Base-by-base conservation (phyloP, 2,329 filamentous ascomycete species). In the Trichoderma pleuroti region DNA sequence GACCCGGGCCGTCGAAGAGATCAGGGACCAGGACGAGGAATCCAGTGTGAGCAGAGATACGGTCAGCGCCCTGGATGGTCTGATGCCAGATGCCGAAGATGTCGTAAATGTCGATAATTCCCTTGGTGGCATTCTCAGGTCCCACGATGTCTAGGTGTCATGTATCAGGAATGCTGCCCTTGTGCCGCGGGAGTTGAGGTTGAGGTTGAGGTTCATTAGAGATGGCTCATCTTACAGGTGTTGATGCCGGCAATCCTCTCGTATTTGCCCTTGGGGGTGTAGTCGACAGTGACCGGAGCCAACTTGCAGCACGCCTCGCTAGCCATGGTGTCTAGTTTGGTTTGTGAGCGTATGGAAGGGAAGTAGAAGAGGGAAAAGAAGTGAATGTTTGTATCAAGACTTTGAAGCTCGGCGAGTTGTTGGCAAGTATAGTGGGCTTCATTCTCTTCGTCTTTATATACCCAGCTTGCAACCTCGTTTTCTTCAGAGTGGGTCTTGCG, bases 51-150 rank as follows among this genome's bases (percentile, higher is more conserved):
- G 77, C 74, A 0, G 83, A 78, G 3, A 86, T 78, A 9, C 82
- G 78, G 75, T 86, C 85, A 1, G 83, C 84, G 30, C 84, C 85
- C 73, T 85, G 84, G 7, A 84, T 75, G 4, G 82, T 85, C 74
- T 86, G 85, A 9, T 79, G 77, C 60, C 80, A 76, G 62, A 81
- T 72, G 71, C 84, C 83, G 72, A 86, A 85, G 74, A 86, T 78
- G 75, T 86, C 85, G 76, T 84, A 85, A 70, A 86, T 77, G 71
- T 81, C 77, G 21, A 86, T 76, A 11, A 86, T 78, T 57, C 81
- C 83, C 54, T 74, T 77, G 36, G 76, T 77, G 14, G 81, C 75
- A 39, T 76, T 74, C 11, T 76, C 76, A 36, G 82, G 77, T 42
- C 80, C 78, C 3, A 77, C 75, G 5, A 82, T 75, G 67, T 85